Base-by-base conservation (phyloP, 805 yeast species). In the Starmerella bombicola region DNA sequence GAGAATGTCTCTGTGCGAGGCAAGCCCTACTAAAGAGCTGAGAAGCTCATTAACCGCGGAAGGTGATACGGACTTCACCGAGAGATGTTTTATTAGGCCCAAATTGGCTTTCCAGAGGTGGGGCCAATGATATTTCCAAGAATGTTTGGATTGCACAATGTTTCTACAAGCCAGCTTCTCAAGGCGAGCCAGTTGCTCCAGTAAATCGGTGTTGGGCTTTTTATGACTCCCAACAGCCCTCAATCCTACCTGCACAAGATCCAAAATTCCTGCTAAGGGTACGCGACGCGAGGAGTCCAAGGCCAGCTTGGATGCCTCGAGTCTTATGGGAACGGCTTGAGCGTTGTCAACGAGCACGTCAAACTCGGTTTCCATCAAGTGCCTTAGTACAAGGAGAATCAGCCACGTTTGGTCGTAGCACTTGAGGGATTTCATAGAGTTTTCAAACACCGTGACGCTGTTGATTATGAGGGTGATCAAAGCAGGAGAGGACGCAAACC, bases 21-120 rank as follows among this genome's bases (percentile, higher is more conserved):
- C 40, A 36, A 59, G 46, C 10, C 58, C 55, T 4, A 60, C 59
- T 4, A 61, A 33, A 13, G 50, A 37, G 2, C 45, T 43, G 10
- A 47, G 33, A 3, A 56, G 38, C 21, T 53, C 42, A 4, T 42
- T 48, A 32, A 20, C 33, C 15, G 15, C 13, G 10, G 28, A 20
- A 23, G 30, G 23, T 25, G 32, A 24, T 13, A 31, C n/a, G 21
- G 40, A 17, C 33, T 35, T 35, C 5, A 41, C 46, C 5, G 26
- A 22, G 8, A 57, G 31, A 34, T 55, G 57, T 35, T 53, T 51
- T 8, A 58, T 35, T 6, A 63, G 33, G 10, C 57, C 49, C 17
- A 57, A 39, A 13, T 62, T 33, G 2, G 65, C 53, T 35, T 48
- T 51, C 64, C 66, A 63, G 26, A 65, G 48, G 35, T 61, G 64